Evolutionary conservation across 352 stramenopile species (phyloP).

Genomic region (Globisporangium mamillatum): DNA sequence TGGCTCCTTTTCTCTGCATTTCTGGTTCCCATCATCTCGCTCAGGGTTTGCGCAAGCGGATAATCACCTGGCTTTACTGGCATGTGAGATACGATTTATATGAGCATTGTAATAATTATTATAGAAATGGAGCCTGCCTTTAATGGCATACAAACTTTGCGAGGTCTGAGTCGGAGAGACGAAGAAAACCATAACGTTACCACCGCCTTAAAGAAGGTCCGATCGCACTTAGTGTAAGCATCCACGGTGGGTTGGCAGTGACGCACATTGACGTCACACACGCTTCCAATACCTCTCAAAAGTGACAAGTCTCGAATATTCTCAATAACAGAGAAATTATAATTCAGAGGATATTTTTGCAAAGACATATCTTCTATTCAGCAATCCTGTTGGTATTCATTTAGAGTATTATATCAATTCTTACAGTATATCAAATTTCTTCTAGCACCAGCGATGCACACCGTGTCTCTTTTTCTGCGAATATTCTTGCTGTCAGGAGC

Average conservation of each 20-base stretch:
- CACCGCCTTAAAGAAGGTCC: neutral
- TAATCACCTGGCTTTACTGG: neutral
- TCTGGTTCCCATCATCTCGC: conserved; percentile 6
- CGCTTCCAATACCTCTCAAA: neutral
- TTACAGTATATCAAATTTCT: neutral
- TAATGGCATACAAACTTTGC: neutral
- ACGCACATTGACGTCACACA: neutral
- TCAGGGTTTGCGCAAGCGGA: conserved; percentile 9
- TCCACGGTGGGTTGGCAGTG: neutral
- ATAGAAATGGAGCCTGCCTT: neutral
- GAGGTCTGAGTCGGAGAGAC: neutral
- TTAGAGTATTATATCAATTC: neutral
- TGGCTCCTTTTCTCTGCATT: conserved; percentile 12
- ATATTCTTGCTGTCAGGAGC: conserved; percentile 13
- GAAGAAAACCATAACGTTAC: neutral
- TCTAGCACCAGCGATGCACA: neutral
- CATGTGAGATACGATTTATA: too few relatives aligned
- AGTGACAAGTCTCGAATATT: neutral
- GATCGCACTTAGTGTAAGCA: neutral
- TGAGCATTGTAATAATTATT: neutral
- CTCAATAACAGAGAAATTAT: neutral
- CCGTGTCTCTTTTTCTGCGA: conserved; percentile 9
- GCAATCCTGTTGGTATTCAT: neutral
- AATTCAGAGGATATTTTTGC: too few relatives aligned
- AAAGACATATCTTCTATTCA: too few relatives aligned